Evolutionary conservation across 768 basidiomycete species (phyloP).

Genomic region (Chiua virens): DNA sequence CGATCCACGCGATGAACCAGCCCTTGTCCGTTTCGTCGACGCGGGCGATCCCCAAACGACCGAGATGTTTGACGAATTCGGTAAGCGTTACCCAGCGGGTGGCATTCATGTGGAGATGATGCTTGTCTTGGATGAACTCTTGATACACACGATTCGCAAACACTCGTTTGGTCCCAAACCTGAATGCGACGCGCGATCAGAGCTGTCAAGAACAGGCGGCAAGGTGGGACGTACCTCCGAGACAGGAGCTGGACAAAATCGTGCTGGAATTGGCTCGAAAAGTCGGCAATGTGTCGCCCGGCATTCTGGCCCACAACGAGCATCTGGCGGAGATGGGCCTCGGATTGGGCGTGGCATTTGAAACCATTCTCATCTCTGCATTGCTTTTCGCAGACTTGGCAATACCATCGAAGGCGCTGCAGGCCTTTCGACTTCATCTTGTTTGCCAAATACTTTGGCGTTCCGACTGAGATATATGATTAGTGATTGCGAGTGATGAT

Average conservation of each 20-base stretch:
- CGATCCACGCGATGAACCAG: constrained; percentile 97
- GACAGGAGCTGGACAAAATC: constrained; percentile 92
- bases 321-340: constrained; percentile 95
- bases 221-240: constrained; percentile 55
- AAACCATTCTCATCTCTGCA: constrained; percentile 99
- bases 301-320: constrained; percentile 95
- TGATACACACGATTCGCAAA: constrained; percentile 95
- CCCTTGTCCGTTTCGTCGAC: constrained; percentile 99
- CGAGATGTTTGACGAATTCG: constrained; percentile 92
- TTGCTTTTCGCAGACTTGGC: constrained; percentile 99
- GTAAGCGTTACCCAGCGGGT: constrained; percentile 97
- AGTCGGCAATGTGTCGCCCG: constrained; percentile 87
- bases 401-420: constrained; percentile 96
- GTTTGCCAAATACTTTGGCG: constrained; percentile 88
- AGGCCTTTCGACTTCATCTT: constrained; percentile 98
- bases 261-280: constrained; percentile 83
- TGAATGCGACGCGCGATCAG: constrained; percentile 24
- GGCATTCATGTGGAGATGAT: constrained; percentile 96
- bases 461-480: constrained; percentile 58
- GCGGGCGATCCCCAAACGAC: constrained; percentile 78
- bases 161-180: constrained; percentile 93
- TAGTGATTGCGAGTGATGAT: background rate
- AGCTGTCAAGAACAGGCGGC: background rate
- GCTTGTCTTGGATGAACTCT: constrained; percentile 94
- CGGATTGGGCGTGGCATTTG: constrained; percentile 89